Percentiles rank a stretch among this genome's conserved stretches.
These are phyloP conservation scores for Pichia sp. DNA, from an alignment of 1,139 yeast genomes.

Conservation along the genomic window DNA sequence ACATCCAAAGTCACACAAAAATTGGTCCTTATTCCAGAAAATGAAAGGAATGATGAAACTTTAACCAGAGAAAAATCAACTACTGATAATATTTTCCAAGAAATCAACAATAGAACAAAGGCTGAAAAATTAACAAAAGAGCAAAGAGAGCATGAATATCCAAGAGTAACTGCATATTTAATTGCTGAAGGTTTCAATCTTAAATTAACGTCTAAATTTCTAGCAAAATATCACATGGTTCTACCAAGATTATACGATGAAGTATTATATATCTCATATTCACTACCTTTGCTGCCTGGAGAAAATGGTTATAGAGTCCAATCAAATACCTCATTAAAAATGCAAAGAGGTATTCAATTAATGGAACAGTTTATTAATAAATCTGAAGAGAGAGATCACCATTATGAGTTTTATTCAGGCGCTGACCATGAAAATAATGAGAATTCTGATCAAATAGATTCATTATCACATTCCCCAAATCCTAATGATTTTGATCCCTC, in stretches of 20 bases:
- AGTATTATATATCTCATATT: constrained; percentile 83
- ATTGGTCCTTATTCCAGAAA: constrained; percentile 68
- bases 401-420: constrained; percentile 86
- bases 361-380: constrained; percentile 76
- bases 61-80: constrained; percentile 25
- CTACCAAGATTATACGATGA: constrained; percentile 86
- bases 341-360: constrained; percentile 51
- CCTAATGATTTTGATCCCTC: constrained; percentile 49
- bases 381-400: constrained; percentile 83
- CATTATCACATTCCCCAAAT: constrained; percentile 17
- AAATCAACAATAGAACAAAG: constrained; percentile 41
- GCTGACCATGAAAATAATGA: constrained; percentile 30
- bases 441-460: constrained; percentile 3
- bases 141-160: constrained; percentile 58
- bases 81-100: constrained; percentile 29
- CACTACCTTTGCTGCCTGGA: constrained; percentile 84
- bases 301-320: constrained; percentile 76
- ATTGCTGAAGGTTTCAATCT: constrained; percentile 78
- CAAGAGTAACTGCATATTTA: constrained; percentile 86
- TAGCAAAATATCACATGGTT: constrained; percentile 68
- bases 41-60: constrained; percentile 11
- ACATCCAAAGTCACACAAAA: constrained; percentile 83
- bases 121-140: constrained; percentile 71
- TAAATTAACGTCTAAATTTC: constrained; percentile 54
- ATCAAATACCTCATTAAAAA: constrained; percentile 67